Evolutionary conservation across 805 yeast species (phyloP).

Genomic region (Nakazawaea siamensis): DNA sequence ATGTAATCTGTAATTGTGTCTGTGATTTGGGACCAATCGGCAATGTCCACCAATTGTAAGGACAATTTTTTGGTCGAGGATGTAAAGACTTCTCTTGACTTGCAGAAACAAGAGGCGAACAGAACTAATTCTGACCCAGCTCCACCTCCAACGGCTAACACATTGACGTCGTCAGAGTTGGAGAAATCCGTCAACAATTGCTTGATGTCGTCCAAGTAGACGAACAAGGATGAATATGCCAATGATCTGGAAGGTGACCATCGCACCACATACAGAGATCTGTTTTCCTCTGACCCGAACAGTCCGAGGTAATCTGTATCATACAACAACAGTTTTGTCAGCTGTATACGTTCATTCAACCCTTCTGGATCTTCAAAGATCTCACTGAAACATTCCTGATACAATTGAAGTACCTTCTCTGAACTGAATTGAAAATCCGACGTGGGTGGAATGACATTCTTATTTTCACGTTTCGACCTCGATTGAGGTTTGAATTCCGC

Average conservation of each 20-base stretch:
- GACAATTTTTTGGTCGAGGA: slow-evolving; percentile 23
- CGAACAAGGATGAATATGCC: slow-evolving; percentile 62
- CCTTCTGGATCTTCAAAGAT: slow-evolving; percentile 25
- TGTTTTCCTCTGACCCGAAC: slow-evolving; percentile 50
- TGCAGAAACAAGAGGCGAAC: slow-evolving; percentile 47
- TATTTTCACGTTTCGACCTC: slow-evolving; percentile 3
- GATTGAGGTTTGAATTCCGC: neutral
- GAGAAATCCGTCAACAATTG: slow-evolving; percentile 20
- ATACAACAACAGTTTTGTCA: slow-evolving; percentile 60
- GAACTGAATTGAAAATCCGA: slow-evolving; percentile 26
- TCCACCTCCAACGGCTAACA: slow-evolving; percentile 79
- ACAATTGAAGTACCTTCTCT: slow-evolving; percentile 27
- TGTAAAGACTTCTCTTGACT: slow-evolving; percentile 27
- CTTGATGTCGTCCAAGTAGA: slow-evolving; percentile 35
- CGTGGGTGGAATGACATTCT: slow-evolving; percentile 23
- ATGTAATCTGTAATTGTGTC: slow-evolving; percentile 34
- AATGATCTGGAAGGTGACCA: slow-evolving; percentile 85
- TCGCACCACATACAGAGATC: slow-evolving; percentile 72
- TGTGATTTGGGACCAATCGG: slow-evolving; percentile 63
- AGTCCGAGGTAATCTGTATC: slow-evolving; percentile 67
- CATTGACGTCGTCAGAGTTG: slow-evolving; percentile 22
- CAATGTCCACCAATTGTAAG: slow-evolving; percentile 62
- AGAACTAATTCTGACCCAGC: slow-evolving; percentile 79
- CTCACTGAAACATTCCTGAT: slow-evolving; percentile 23
- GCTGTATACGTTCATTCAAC: slow-evolving; percentile 44